A percentile compares a stretch with the other conserved stretches of the same genome.
Conservation (phyloP, 2,329 filamentous ascomycete genomes). For the Lizonia empirigonia region DNA sequence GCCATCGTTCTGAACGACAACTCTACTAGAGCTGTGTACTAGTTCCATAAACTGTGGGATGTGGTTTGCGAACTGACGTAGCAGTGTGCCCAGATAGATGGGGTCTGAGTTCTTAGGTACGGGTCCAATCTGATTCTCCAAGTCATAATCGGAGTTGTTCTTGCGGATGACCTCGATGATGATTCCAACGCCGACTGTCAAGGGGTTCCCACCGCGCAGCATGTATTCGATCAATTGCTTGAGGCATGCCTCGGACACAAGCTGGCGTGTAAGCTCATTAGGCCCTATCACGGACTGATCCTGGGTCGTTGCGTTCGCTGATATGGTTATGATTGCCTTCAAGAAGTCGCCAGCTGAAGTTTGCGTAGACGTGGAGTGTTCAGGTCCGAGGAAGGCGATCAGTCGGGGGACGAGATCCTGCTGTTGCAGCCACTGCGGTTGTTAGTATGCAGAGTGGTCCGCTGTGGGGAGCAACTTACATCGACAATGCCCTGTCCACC, state of each 20-base stretch:
- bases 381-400: conserved; percentile 82
- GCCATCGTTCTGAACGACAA: conserved; percentile 61
- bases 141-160: conserved; percentile 98
- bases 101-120: conserved; percentile 86
- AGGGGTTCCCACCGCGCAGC: conserved; percentile 88
- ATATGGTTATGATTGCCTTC: conserved; percentile 98
- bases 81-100: conserved; percentile 90
- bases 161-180: conserved; percentile 98
- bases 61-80: conserved; percentile 86
- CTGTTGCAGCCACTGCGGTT: conserved; percentile 80
- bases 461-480: conserved; percentile 58
- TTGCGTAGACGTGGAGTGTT: conserved; percentile 87
- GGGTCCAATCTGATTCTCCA: conserved; percentile 82
- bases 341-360: conserved; percentile 97
- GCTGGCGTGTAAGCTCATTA: conserved; percentile 92
- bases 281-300: conserved; percentile 99
- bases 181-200: conserved; percentile 96
- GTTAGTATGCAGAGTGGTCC: conserved; percentile 17
- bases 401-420: conserved; percentile 87
- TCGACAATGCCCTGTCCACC: conserved; percentile 92
- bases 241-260: conserved; percentile 85
- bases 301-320: conserved; percentile 95
- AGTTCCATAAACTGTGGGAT: conserved; percentile 94
- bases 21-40: conserved; percentile 74
- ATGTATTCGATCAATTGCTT: conserved; percentile 87